Evolutionary conservation across 1,284 basidiomycete genomes (phyloP).

Genomic region (Trichosporon inkin): DNA sequence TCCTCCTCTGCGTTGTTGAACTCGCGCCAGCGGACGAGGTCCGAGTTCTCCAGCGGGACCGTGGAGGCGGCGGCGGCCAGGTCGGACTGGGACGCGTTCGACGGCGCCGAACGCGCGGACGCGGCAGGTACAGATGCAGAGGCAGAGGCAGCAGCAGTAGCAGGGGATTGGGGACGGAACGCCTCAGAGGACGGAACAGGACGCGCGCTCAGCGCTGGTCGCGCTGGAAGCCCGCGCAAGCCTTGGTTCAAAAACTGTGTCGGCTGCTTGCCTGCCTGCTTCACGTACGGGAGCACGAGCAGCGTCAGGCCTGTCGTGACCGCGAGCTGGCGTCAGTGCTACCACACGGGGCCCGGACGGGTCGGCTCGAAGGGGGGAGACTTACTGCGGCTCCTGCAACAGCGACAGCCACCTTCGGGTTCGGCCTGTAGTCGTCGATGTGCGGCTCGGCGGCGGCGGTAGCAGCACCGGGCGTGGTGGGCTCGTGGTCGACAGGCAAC

Average conservation of each 20-base stretch:
- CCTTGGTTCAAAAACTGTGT: slow-evolving; percentile 27
- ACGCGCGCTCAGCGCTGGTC: not conserved
- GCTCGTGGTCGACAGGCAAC: not conserved
- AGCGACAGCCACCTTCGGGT: slow-evolving; percentile 40
- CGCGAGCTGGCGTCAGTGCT: slow-evolving; percentile 29
- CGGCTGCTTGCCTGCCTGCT: slow-evolving; percentile 30
- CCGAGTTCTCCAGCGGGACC: slow-evolving; percentile 1
- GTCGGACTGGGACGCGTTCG: not conserved
- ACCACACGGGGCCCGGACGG: not conserved
- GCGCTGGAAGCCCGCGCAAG: not conserved
- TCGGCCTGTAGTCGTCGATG: slow-evolving; percentile 18
- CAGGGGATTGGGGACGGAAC: not conserved
- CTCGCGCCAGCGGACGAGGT: slow-evolving; percentile 2
- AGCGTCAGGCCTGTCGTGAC: slow-evolving; percentile 38
- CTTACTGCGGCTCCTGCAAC: slow-evolving; percentile 41
- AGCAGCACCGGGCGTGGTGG: not conserved
- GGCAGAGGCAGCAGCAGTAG: slow-evolving; percentile 2
- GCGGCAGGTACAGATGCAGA: not conserved
- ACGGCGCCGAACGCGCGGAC: not conserved
- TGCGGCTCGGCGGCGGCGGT: not conserved
- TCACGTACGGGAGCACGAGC: slow-evolving; percentile 35
- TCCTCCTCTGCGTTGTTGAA: slow-evolving; percentile 39
- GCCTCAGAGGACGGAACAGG: not conserved
- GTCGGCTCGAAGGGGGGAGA: not conserved
- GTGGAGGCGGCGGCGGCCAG: slow-evolving; percentile 1